Base-by-base conservation (phyloP, 2,329 filamentous ascomycete genomes). In the Aspergillus persii region DNA sequence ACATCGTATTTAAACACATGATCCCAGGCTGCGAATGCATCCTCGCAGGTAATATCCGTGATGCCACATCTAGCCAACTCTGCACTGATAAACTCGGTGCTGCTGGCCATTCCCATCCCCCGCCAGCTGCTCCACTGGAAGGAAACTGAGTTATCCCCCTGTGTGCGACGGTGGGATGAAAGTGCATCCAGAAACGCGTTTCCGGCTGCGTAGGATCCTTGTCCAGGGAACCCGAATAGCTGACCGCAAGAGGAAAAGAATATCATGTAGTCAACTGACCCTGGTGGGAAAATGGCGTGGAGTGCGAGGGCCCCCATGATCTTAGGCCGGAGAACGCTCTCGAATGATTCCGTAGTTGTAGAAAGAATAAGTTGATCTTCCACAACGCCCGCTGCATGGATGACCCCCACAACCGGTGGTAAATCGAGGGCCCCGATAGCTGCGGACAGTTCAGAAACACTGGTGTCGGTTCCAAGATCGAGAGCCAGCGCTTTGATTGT, bases 121-220 rank as follows among this genome's bases (percentile, higher is more conserved):
- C 71, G 69, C 79, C 79, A 81, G 1, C 66, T 68, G 2, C 77
- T 80, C 74, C 74, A 81, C 56, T 78, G 75, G 54, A 81, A 71
- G 0, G 77, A 72, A 15, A 79, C 62, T 1, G 76, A 51, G 53
- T 80, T 79, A 60, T 79, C 77, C 4, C 77, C 78, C 15, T 63
- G 66, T 2, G 23, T 36, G 0, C 76, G 66, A 2, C 71, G 60
- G 57, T 71, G 63, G 9, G 60, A 57, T 6, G 74, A 72, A 23
- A 76, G 57, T 1, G 62, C 61, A 51, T 76, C 74, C 2, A 76
- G 64, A 65, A 76, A 76, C 0, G 71, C 68, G 54, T 75, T 74
- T 9, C 61, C 69, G 8, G 56, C 60, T 1, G 61, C 72, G 56
- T 74, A 74, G n/a, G 67, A 66, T 33, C 56, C 56, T 54, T 73